Base-by-base conservation (phyloP, 163 green algal species). In the Scenedesmus sp. region DNA sequence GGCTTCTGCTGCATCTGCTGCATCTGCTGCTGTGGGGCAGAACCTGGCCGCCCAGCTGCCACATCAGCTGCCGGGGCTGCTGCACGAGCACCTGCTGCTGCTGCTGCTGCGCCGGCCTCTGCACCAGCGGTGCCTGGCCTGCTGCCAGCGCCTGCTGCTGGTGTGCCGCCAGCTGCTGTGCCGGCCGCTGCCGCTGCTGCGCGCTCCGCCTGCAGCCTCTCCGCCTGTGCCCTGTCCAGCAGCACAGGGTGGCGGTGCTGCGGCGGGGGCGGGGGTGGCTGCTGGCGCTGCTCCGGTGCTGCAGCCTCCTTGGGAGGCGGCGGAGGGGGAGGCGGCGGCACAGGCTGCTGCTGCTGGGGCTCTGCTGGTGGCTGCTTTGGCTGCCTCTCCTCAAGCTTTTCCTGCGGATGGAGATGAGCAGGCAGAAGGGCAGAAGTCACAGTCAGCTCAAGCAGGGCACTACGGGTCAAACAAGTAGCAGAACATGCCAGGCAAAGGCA, bases 1-100 rank as follows among this genome's bases (percentile, higher is more conserved):
- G 54, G 81, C 88, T 59, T 59, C 90, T 91, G 91, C 67, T 87
- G 74, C 73, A 77, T 62, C 62, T 90, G 91, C 76, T 92, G 92
- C 87, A 90, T 85, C 56, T 84, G 81, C 34, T 62, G 66, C 15
- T 88, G 70, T 67, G 60, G 57, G 3, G 34, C 76, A 10, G 34
- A n/a, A 23, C 23, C 82, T 56, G 57, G 55, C 54, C 23, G 55
- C 34, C 56, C 56, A 77, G 59, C 55, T 79, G 57, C 84, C 15
- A 46, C 84, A 59, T 55, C 84, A 26, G 26, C 34, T 62, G 84
- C 34, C 2, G 60, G 56, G 81, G 84, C 60, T 81, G 87, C 76
- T 64, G 87, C 26, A 18, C 18, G 86, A 20, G 34, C 84, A 82
- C n/a, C 56, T 64, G 60, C 62, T 70, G 46, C 46, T 64, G 8